These are phyloP conservation scores for Solanum tarapatanum DNA, from an alignment of 257 asterid genomes.

Conservation along the genomic window DNA sequence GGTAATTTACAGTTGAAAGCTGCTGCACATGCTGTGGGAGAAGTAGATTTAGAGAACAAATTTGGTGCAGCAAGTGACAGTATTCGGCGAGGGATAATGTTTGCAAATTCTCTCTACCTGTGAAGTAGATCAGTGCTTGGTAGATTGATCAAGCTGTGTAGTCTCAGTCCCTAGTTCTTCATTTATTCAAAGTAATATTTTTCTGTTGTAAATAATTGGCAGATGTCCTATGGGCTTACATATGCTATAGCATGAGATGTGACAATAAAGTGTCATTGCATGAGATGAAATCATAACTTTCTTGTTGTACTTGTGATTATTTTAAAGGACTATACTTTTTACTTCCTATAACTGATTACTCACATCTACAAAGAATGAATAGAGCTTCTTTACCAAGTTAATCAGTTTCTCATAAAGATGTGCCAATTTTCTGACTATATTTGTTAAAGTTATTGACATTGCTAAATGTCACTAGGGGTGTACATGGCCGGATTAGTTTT, in stretches of 20 bases:
- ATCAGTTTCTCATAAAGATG: neutral
- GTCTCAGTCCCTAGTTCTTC: neutral
- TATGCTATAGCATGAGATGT: neutral
- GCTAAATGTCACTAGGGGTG: neutral
- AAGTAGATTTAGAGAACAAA: slow-evolving; percentile 63
- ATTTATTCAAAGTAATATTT: neutral
- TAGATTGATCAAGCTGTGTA: neutral
- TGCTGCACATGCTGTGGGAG: slow-evolving; percentile 94
- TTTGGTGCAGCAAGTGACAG: slow-evolving; percentile 74
- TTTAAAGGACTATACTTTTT: neutral
- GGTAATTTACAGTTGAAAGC: slow-evolving; percentile 56
- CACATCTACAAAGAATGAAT: neutral
- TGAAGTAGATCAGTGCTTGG: slow-evolving; percentile 2
- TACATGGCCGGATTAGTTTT: too few relatives aligned
- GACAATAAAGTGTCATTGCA: neutral
- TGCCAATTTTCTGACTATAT: neutral
- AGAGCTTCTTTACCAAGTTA: neutral
- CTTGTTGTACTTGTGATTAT: neutral
- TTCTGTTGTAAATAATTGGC: neutral
- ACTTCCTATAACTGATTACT: neutral
- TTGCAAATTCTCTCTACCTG: slow-evolving; percentile 86
- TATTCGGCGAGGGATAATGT: slow-evolving; percentile 92
- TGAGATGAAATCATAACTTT: neutral
- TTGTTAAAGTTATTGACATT: neutral
- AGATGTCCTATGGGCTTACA: neutral